Base-by-base conservation (phyloP, 2,329 filamentous ascomycete genomes). In the Colletotrichum tamarilloi region DNA sequence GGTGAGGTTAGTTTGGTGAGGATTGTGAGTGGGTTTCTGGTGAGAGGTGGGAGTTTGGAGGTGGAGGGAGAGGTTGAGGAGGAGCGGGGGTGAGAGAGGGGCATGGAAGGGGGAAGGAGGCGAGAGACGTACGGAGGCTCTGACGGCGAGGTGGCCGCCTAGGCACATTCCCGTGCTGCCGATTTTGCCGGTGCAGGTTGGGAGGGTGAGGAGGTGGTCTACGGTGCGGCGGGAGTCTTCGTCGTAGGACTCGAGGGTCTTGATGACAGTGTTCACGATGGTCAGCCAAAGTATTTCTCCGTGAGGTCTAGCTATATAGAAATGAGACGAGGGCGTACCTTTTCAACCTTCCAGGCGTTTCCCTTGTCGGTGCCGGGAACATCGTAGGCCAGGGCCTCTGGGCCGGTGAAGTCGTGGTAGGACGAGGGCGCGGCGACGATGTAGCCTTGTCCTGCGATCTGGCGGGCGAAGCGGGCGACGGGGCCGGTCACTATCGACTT, bases 371-470 rank as follows among this genome's bases (percentile, higher is more conserved):
- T 98, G 65, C 97, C 95, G 2, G 93, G 93, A 0, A 88, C 94
- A 80, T 98, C 94, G 82, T 98, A 98, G 62, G 93, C 90, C 53
- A 98, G 87, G 12, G 95, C 87, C 78, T 96, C 94, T 0, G 95
- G 94, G 5, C 93, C 93, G 1, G 92, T 94, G 84, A 98, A 98
- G 83, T 98, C 95, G 81, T 98, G 95, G 84, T 98, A 98, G 38
- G 92, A 95, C 46, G 94, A 97, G 0, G 95, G 95, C 0, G 95
- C 95, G 11, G 94, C 95, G 76, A 96, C 95, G 77, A 98, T 97
- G 86, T 97, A 98, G 79, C 95, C 96, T 76, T 97, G 94, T 3
- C 94, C 93, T 52, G 95, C 94, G 78, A 98, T 98, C 82, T 98
- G 95, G 73, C 95, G 92, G 64, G 94, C 95, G 79, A 98, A 98